Evolutionary conservation across 768 basidiomycete genomes (phyloP).

Genomic region (Mycena polygramma): DNA sequence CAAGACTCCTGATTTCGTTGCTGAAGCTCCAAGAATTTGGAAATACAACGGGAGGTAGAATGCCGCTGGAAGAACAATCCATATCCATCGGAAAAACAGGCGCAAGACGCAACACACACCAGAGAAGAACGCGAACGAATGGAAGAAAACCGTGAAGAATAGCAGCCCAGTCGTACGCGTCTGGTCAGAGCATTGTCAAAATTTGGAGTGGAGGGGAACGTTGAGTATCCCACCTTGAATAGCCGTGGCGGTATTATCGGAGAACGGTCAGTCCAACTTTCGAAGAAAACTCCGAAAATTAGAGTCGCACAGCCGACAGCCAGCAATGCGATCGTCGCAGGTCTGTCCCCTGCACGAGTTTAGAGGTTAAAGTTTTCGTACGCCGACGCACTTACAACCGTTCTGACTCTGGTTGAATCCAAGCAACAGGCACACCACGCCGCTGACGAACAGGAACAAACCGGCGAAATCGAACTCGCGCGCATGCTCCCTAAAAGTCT

Average conservation of each 20-base stretch:
- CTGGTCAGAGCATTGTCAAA: conserved; percentile 44
- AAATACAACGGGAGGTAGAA: conserved; percentile 84
- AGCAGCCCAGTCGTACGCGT: conserved; percentile 80
- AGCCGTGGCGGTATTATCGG: conserved; percentile 82
- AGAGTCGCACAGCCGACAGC: conserved; percentile 67
- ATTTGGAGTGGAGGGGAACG: not conserved
- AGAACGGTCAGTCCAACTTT: conserved; percentile 70
- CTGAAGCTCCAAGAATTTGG: conserved; percentile 82
- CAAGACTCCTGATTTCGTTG: conserved; percentile 78
- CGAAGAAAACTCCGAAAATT: conserved; percentile 66
- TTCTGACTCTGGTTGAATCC: conserved; percentile 80
- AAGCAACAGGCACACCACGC: conserved; percentile 74
- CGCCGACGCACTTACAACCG: conserved; percentile 56
- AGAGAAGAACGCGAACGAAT: conserved; percentile 73
- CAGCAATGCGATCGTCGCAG: conserved; percentile 75
- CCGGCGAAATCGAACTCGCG: conserved; percentile 72
- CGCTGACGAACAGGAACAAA: conserved; percentile 69
- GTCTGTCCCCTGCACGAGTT: conserved; percentile 60
- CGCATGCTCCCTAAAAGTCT: conserved; percentile 67
- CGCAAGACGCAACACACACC: conserved; percentile 44
- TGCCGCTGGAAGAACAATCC: conserved; percentile 47
- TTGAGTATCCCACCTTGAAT: conserved; percentile 64
- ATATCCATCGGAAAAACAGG: not conserved
- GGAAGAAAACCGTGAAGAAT: conserved; percentile 71
- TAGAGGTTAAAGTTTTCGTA: not conserved